These are phyloP conservation scores for Exobasidium cylindrosporum DNA, from an alignment of 1,284 basidiomycete genomes.

Conservation along the genomic window DNA sequence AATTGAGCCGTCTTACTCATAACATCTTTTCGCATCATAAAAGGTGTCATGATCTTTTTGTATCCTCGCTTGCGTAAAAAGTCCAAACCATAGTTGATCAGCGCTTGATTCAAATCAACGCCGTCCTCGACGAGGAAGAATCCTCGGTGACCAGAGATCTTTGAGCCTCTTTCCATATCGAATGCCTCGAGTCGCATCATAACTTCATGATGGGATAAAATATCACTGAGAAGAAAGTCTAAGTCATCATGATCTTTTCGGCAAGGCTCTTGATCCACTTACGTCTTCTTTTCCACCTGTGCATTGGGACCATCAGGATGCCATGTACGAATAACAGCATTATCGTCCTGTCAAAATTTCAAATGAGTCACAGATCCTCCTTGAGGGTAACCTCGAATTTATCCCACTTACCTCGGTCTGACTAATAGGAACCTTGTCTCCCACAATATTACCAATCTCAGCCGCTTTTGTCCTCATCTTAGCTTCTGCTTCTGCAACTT, in stretches of 20 bases:
- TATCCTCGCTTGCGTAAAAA: slow-evolving; percentile 78
- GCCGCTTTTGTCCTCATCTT: slow-evolving; percentile 76
- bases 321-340: slow-evolving; percentile 76
- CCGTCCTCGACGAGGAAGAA: slow-evolving; percentile 95
- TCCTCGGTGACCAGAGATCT: slow-evolving; percentile 90
- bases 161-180: slow-evolving; percentile 85
- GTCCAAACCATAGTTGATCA: slow-evolving; percentile 91
- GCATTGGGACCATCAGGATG: slow-evolving; percentile 75
- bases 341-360: slow-evolving; percentile 70
- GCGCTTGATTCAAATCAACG: slow-evolving; percentile 92
- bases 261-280: neutral
- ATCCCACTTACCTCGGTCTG: slow-evolving; percentile 71
- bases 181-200: slow-evolving; percentile 87
- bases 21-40: slow-evolving; percentile 96
- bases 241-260: neutral
- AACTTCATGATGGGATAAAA: slow-evolving; percentile 95
- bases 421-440: slow-evolving; percentile 79
- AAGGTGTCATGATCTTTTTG: slow-evolving; percentile 95
- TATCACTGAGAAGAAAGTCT: slow-evolving; percentile 57
- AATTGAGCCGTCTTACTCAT: slow-evolving; percentile 98
- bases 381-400: neutral
- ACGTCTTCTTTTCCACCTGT: slow-evolving; percentile 58
- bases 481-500: slow-evolving; percentile 65
- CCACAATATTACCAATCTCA: slow-evolving; percentile 88
- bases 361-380: neutral